Conservation (phyloP, 75 land plant species). For the Isoetes taiwanensis region DNA sequence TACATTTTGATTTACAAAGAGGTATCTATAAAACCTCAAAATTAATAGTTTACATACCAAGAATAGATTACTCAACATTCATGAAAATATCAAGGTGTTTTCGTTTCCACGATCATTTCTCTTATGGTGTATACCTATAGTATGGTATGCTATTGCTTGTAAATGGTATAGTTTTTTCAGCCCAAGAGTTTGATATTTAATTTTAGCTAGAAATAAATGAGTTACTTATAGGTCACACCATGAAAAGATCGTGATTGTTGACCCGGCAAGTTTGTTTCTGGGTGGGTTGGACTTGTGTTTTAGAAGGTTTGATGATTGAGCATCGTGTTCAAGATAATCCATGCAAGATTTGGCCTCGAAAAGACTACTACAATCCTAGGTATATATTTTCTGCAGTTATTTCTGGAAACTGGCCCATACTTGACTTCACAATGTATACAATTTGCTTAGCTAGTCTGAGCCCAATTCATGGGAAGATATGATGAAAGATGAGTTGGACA, state of each 20-base stretch:
- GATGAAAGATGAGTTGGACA: slow-evolving; percentile 84
- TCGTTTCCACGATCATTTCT: slow-evolving; percentile 92
- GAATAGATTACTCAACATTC: slow-evolving; percentile 64
- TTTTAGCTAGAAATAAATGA: neutral
- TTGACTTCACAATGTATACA: too few species aligned
- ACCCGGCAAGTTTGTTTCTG: slow-evolving; percentile 71
- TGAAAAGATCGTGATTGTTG: slow-evolving; percentile 94
- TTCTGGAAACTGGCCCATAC: neutral
- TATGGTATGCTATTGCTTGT: slow-evolving; percentile 22
- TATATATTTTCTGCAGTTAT: slow-evolving; percentile 12
- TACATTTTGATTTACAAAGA: slow-evolving; percentile 94
- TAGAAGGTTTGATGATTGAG: slow-evolving; percentile 83
- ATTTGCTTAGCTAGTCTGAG: slow-evolving; percentile 98
- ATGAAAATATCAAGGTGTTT: slow-evolving; percentile 94
- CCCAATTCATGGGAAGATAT: slow-evolving; percentile 99
- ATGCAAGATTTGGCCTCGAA: slow-evolving; percentile 79
- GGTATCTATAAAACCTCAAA: slow-evolving; percentile 87
- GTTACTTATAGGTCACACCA: slow-evolving; percentile 73
- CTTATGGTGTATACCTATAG: slow-evolving; percentile 90
- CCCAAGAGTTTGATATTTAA: too few species aligned
- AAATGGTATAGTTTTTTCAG: neutral
- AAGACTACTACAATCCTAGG: slow-evolving; percentile 98
- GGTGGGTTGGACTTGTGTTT: slow-evolving; percentile 96
- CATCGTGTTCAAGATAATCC: slow-evolving; percentile 66
- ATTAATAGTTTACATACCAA: slow-evolving; percentile 94